These are phyloP conservation scores for Aspergillus quadrilineatus DNA, from an alignment of 2,329 filamentous ascomycete species.

Conservation along the genomic window DNA sequence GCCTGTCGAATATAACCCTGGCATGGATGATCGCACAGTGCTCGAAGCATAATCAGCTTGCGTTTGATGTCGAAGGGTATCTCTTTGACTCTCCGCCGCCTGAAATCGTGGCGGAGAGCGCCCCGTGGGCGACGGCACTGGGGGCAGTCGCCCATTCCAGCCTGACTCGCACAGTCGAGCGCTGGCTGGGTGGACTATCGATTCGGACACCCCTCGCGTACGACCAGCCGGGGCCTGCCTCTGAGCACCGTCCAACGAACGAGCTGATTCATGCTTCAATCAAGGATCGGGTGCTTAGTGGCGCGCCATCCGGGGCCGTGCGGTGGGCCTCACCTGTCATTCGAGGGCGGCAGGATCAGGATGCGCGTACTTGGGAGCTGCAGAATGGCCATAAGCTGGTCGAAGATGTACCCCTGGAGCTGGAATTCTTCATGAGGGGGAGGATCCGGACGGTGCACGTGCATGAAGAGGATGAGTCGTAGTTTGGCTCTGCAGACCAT, in stretches of 20 bases:
- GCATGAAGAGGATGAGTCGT: conserved; percentile 4
- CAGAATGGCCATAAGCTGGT: not conserved
- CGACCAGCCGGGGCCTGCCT: not conserved
- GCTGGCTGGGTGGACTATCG: conserved; percentile 11
- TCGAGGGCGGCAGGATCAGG: not conserved
- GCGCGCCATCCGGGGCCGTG: not conserved
- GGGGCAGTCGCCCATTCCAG: conserved; percentile 10
- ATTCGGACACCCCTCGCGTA: conserved; percentile 20
- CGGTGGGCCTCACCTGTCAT: not conserved
- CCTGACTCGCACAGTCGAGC: conserved; percentile 14
- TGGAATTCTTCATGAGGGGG: conserved; percentile 14
- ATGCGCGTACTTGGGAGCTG: not conserved
- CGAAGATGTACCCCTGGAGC: not conserved
- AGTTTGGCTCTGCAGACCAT: too few species aligned
- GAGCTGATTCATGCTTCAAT: conserved; percentile 19
- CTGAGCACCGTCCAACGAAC: conserved; percentile 3
- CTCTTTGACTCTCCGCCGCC: conserved; percentile 19
- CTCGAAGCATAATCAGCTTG: conserved; percentile 22
- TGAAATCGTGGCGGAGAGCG: not conserved
- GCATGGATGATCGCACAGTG: conserved; percentile 59
- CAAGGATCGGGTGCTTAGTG: not conserved
- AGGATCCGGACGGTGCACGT: conserved; percentile 16
- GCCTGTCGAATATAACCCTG: conserved; percentile 49
- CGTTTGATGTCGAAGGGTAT: conserved; percentile 22
- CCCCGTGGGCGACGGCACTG: conserved; percentile 20